phyloP scores from a whole-genome alignment of 23 red algal species.

The Gracilaria caudata region DNA sequence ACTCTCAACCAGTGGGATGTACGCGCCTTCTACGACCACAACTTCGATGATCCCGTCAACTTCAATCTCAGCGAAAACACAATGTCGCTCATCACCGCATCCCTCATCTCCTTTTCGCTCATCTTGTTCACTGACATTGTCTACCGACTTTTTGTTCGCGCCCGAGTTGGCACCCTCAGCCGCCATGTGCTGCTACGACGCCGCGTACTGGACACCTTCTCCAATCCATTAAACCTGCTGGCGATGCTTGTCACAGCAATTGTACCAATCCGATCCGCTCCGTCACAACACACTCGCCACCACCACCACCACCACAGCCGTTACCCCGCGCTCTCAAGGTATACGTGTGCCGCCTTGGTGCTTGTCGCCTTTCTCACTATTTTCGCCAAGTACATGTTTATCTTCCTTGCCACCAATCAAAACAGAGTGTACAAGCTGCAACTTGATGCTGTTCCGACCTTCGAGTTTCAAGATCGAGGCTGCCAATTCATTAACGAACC shows the following conservation, averaged over 20 bases:
- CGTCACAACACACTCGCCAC: not conserved
- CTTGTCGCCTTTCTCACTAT: not conserved
- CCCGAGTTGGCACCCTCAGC: not conserved
- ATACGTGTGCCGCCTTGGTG: not conserved
- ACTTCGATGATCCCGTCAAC: conserved; percentile 1
- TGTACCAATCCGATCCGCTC: not conserved
- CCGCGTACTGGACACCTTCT: not conserved
- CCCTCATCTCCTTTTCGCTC: not conserved
- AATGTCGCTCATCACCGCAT: conserved; percentile 8
- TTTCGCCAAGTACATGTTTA: not conserved
- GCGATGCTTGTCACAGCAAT: not conserved
- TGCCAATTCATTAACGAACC: not conserved
- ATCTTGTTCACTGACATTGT: not conserved
- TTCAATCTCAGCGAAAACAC: conserved; percentile 16
- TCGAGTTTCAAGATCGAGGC: conserved; percentile 7
- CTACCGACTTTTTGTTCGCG: not conserved
- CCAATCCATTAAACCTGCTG: not conserved
- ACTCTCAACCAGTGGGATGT: not conserved
- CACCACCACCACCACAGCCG: not conserved
- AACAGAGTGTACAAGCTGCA: conserved; percentile 7
- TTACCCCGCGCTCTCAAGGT: not conserved
- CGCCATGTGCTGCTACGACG: not conserved
- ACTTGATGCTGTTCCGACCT: not conserved
- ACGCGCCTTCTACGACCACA: conserved; percentile 3
- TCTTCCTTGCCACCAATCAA: not conserved